Base-by-base conservation (phyloP, 1,284 basidiomycete species). In the Ustilago nuda region DNA sequence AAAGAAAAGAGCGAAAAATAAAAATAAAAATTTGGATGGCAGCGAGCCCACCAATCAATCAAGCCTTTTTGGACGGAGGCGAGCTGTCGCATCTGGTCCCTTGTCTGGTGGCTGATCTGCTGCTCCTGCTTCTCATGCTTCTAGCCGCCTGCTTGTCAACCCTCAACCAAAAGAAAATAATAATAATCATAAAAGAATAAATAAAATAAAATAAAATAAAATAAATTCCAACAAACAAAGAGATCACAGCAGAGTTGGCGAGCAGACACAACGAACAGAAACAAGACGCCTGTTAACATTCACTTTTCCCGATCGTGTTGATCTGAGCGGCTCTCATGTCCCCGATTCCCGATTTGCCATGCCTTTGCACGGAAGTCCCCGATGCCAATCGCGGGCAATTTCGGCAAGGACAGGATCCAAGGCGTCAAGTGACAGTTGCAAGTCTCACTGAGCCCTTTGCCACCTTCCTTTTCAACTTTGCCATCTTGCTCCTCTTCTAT, bases 81-180 rank as follows among this genome's bases (percentile, higher is more conserved):
- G 43, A 45, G 43, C 43, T 19, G 43, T 45, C n/a, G 43, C 43
- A 45, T 45, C 43, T 45, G n/a, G 43, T 19, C 43, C 43, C 43
- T 45, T 45, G 43, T n/a, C 1, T 7, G 43, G 17, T 19, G 43
- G n/a, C 43, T 45, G 39, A 41, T 41, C 39, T 13, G 36, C 36
- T 37, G 36, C 36, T 8, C 9, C 9, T 37, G 36, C 36, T 37
- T 8, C 36, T 37, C n/a, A 19, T 45, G 43, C 43, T 45, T 17
- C 43, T 45, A 19, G 7, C n/a, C 43, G 43, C 43, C 19, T 45
- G 43, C 43, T 45, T 17, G 6, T 45, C 43, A 45, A 45, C 43
- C 19, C n/a, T 45, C n/a, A 45, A 45, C 43, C 0, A 19, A 19
- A 19, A 45, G 23, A 9, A 45, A n/a, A n/a, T n/a, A n/a, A n/a